A percentile compares a stretch with the other conserved stretches of the same genome.
Evolutionary conservation across 495 filamentous ascomycete species (phyloP).

Genomic region (Evernia prunastri): DNA sequence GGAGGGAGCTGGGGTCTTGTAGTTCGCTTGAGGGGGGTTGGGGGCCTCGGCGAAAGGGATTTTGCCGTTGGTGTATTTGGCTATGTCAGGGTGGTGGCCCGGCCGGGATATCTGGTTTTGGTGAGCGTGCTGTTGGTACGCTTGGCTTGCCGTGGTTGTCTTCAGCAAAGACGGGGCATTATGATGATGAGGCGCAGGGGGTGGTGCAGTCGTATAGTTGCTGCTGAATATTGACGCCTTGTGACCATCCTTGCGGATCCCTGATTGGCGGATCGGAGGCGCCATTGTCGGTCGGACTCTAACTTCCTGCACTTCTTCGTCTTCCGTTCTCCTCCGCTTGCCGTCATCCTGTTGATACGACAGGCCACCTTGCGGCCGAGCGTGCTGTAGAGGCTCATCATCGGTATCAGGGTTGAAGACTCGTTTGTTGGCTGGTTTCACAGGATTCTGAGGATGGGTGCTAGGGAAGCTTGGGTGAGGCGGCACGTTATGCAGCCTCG

Average conservation of each 20-base stretch:
- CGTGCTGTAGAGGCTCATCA: constrained; percentile 37
- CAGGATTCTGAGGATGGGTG: constrained; percentile 48
- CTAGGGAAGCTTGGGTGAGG: constrained; percentile 40
- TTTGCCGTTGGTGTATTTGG: constrained; percentile 75
- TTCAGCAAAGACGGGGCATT: constrained; percentile 30
- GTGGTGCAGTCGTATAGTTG: constrained; percentile 52
- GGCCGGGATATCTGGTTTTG: constrained; percentile 50
- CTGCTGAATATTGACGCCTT: constrained; percentile 58
- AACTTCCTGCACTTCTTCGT: constrained; percentile 44
- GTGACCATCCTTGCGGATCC: constrained; percentile 61
- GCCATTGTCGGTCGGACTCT: constrained; percentile 57
- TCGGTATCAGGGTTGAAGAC: constrained; percentile 46
- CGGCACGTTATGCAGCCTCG: constrained; percentile 49
- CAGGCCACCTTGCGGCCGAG: constrained; percentile 38
- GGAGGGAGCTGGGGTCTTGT: constrained; percentile 52
- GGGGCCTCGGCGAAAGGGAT: constrained; percentile 79
- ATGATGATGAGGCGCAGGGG: constrained; percentile 41
- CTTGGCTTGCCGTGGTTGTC: constrained; percentile 28
- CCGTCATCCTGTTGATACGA: constrained; percentile 44
- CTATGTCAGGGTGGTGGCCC: constrained; percentile 65
- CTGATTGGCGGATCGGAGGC: constrained; percentile 76
- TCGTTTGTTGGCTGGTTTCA: constrained; percentile 58
- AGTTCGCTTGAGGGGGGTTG: constrained; percentile 39
- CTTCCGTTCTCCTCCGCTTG: constrained; percentile 54
- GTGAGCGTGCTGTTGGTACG: constrained; percentile 41